Base-by-base conservation (phyloP, 805 yeast genomes). In the Tetrapisispora taiwanensis region DNA sequence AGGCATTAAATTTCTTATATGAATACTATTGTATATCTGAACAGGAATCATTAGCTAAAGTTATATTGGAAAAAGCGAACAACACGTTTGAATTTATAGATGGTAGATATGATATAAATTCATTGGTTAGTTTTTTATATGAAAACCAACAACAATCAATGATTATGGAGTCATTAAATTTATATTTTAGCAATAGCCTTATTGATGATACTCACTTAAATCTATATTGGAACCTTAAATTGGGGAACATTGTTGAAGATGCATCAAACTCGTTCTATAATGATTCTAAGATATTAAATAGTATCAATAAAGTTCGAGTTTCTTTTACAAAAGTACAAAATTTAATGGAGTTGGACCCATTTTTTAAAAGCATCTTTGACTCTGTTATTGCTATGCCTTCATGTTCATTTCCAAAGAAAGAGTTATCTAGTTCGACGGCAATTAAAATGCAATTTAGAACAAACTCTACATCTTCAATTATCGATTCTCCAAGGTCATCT, bases 371-470 rank as follows among this genome's bases (percentile, higher is more conserved):
- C 7, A 49, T 75, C 36, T 72, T 66, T 40, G 80, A 76, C 31
- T 72, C 79, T 0, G 76, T 74, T 0, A 55, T 74, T 43, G 68
- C 75, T 0, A 55, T 71, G 9, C 77, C 79, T 0, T 63, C 72
- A 2, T 54, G 54, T 52, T 35, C 27, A 51, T 50, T 33, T 44
- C 55, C 36, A 32, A 20, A 34, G 35, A 34, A 28, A 14, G 17
- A 18, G 10, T 10, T 17, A 27, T 6, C n/a, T 2, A 20, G 5
- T 7, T 6, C 13, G n/a, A 3, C 7, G 24, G 24, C 5, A 3
- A 2, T 3, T 20, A 24, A 26, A 12, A 12, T 13, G 9, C 8
- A 12, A 4, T 6, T 17, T 18, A 37, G 32, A 2, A 15, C 20
- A 9, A 14, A 7, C 3, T 6, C 24, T 4, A 5, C 35, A 18